Evolutionary conservation across 345 rosid genomes (phyloP).

Genomic region (Salix udensis): DNA sequence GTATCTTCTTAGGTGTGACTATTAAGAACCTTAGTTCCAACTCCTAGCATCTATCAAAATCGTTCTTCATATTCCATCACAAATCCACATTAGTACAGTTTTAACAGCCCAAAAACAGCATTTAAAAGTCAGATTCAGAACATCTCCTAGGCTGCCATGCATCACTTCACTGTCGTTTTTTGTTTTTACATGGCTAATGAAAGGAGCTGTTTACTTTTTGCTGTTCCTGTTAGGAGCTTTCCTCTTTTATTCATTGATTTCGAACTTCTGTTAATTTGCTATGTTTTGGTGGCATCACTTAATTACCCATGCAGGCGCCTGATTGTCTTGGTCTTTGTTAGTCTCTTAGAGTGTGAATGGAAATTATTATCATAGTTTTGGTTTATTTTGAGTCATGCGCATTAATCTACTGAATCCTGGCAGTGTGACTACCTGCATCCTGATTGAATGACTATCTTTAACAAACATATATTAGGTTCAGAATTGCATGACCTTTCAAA

Average conservation of each 20-base stretch:
- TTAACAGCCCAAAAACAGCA: no score
- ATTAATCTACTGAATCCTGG: neutral
- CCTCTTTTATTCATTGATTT: neutral
- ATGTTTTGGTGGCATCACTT: neutral
- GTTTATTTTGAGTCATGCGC: neutral
- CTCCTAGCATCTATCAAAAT: no score
- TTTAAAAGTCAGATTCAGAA: no score
- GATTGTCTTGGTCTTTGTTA: neutral
- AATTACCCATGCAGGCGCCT: neutral
- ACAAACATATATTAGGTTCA: neutral
- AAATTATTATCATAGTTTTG: no score
- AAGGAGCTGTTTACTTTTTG: neutral
- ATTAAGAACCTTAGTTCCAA: no score
- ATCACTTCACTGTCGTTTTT: neutral
- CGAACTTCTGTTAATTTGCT: neutral
- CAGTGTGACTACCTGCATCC: neutral
- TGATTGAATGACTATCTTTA: neutral
- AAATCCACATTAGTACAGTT: no score
- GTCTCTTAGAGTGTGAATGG: neutral
- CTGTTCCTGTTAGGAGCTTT: neutral
- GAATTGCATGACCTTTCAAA: neutral
- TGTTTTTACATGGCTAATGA: neutral
- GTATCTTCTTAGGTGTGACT: no score
- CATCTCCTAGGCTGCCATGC: no score
- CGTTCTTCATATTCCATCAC: no score